Percentiles rank a stretch among this genome's conserved stretches.
Conservation (phyloP, 2,329 filamentous ascomycete species). For the Aspergillus cejpii region DNA sequence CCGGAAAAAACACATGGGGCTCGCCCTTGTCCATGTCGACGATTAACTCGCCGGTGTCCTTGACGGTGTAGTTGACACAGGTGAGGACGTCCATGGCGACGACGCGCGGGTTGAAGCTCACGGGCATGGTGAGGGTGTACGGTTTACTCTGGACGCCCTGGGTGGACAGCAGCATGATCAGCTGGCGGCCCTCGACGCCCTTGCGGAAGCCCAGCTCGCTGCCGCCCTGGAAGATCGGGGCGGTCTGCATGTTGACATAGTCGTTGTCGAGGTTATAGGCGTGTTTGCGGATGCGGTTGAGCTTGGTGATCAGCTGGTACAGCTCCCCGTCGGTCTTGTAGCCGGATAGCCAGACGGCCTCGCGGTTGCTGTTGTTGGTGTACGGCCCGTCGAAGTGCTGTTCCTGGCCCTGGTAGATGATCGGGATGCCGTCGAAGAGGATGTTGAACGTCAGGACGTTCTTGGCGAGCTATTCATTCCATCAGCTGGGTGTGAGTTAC, state of each 20-base stretch:
- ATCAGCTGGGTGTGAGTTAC: neutral
- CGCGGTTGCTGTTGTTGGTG: constrained; percentile 44
- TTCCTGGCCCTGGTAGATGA: constrained; percentile 61
- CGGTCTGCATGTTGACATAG: constrained; percentile 36
- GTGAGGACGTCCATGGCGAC: constrained; percentile 20
- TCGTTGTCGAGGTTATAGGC: constrained; percentile 28
- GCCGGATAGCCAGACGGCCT: constrained; percentile 50
- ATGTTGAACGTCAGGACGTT: constrained; percentile 57
- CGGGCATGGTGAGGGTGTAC: constrained; percentile 25
- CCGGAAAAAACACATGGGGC: constrained; percentile 25
- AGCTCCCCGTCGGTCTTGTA: constrained; percentile 41
- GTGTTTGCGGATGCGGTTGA: constrained; percentile 40
- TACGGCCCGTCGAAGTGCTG: constrained; percentile 50
- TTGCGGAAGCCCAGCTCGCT: constrained; percentile 41
- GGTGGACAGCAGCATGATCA: constrained; percentile 41
- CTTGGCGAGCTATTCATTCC: constrained; percentile 43
- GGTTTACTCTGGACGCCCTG: constrained; percentile 25
- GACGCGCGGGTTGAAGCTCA: constrained; percentile 18
- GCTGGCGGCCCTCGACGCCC: constrained; percentile 34
- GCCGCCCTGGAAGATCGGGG: constrained; percentile 36
- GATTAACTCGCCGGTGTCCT: constrained; percentile 12
- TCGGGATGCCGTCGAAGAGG: constrained; percentile 54
- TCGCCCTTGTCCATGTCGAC: constrained; percentile 23
- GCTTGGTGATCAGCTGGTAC: constrained; percentile 32
- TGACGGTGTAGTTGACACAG: constrained; percentile 22